These are phyloP conservation scores for Pinus tabuliformis DNA, from an alignment of 75 land plant species.

Conservation along the genomic window DNA sequence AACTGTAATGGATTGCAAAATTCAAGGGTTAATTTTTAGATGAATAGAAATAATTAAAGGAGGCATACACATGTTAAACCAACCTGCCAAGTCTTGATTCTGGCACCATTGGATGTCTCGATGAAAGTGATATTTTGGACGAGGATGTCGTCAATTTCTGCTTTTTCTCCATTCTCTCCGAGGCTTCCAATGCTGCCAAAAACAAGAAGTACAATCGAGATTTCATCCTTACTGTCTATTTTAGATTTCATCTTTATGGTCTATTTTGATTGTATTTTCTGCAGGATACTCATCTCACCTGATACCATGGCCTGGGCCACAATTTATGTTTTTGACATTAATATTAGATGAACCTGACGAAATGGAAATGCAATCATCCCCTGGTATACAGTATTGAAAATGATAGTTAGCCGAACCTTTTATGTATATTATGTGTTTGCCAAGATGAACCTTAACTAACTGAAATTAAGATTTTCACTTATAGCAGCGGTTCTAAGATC, in stretches of 20 bases:
- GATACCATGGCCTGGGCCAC: constrained; percentile 76
- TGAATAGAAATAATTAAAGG: too few species aligned
- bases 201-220: too few species aligned
- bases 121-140: constrained; percentile 20
- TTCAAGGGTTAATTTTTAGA: too few species aligned
- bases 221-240: too few species aligned
- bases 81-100: constrained; percentile 70
- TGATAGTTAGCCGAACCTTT: too few species aligned
- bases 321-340: constrained; percentile 18
- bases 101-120: constrained; percentile 42
- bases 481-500: too few species aligned
- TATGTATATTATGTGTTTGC: too few species aligned
- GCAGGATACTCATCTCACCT: constrained; percentile 19
- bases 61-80: not conserved
- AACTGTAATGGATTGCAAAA: too few species aligned
- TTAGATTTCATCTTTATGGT: too few species aligned
- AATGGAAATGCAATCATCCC: constrained; percentile 66
- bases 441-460: too few species aligned
- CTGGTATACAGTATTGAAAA: constrained; percentile 1
- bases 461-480: too few species aligned
- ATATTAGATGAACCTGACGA: constrained; percentile 24
- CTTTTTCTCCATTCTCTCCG: constrained; percentile 20
- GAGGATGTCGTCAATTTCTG: constrained; percentile 21
- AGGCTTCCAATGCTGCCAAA: constrained; percentile 54
- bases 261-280: not conserved